Conservation (phyloP, 2,329 filamentous ascomycete genomes). For the Cordyceps tenuipes region DNA sequence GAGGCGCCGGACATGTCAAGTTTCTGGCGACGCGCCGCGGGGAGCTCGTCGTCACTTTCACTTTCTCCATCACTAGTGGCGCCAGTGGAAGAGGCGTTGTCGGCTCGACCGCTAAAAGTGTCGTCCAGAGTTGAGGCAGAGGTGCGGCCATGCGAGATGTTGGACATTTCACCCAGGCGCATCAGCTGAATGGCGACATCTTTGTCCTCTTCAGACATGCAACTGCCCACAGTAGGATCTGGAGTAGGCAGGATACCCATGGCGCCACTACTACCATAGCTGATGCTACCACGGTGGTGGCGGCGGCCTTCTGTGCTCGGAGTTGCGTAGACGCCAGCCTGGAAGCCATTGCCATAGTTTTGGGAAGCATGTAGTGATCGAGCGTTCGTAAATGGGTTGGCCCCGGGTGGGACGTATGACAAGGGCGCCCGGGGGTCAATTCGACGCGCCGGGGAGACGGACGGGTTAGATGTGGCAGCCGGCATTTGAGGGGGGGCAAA, state of each 20-base stretch:
- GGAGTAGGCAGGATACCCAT: constrained; percentile 73
- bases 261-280: constrained; percentile 39
- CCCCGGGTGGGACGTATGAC: constrained; percentile 66
- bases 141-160: constrained; percentile 85
- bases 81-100: constrained; percentile 74
- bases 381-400: constrained; percentile 72
- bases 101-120: constrained; percentile 82
- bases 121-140: constrained; percentile 92
- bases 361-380: constrained; percentile 78
- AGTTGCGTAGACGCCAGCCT: constrained; percentile 53
- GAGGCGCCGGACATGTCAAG: constrained; percentile 35
- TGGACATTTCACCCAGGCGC: constrained; percentile 87
- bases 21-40: constrained; percentile 51
- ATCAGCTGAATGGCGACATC: constrained; percentile 96
- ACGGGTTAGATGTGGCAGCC: constrained; percentile 92
- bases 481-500: constrained; percentile 94
- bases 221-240: constrained; percentile 93
- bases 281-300: constrained; percentile 51
- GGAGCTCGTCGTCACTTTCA: constrained; percentile 54
- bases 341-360: constrained; percentile 50
- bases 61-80: constrained; percentile 73
- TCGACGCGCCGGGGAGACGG: constrained; percentile 82
- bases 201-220: constrained; percentile 87
- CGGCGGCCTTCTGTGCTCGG: constrained; percentile 55
- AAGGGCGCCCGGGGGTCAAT: constrained; percentile 63